Evolutionary conservation across 768 basidiomycete species (phyloP).

Genomic region (Mycena epipterygia): DNA sequence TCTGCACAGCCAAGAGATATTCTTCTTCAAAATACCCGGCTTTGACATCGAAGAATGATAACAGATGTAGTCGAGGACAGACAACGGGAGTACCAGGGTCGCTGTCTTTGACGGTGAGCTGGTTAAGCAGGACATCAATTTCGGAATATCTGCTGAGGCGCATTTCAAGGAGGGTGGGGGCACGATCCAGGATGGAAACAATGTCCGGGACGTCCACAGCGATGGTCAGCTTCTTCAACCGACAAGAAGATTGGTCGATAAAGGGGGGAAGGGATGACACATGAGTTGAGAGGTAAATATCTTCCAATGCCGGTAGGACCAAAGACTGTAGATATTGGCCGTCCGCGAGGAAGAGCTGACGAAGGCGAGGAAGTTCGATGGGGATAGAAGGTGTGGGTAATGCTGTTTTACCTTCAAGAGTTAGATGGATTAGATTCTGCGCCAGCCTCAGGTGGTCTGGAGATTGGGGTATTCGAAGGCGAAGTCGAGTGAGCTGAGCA

Average conservation of each 20-base stretch:
- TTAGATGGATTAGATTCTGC: neutral
- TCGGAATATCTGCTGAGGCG: neutral
- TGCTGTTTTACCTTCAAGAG: neutral
- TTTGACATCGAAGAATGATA: no score
- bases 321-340: neutral
- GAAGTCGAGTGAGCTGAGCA: neutral
- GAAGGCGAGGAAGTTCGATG: constrained; percentile 3
- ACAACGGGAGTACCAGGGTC: no score
- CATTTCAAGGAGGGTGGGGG: neutral
- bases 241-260: constrained; percentile 8
- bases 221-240: neutral
- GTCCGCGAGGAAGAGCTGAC: neutral
- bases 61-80: no score
- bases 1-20: no score
- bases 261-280: neutral
- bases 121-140: no score
- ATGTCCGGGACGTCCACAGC: neutral
- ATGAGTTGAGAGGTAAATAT: constrained; percentile 5
- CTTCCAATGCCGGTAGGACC: constrained; percentile 9
- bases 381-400: neutral
- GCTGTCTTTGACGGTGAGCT: no score
- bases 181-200: neutral
- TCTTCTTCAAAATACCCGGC: no score
- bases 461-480: neutral
- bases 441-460: neutral